Evolutionary conservation across 1,284 basidiomycete species (phyloP).

Genomic region (Ganoderma lingzhi): DNA sequence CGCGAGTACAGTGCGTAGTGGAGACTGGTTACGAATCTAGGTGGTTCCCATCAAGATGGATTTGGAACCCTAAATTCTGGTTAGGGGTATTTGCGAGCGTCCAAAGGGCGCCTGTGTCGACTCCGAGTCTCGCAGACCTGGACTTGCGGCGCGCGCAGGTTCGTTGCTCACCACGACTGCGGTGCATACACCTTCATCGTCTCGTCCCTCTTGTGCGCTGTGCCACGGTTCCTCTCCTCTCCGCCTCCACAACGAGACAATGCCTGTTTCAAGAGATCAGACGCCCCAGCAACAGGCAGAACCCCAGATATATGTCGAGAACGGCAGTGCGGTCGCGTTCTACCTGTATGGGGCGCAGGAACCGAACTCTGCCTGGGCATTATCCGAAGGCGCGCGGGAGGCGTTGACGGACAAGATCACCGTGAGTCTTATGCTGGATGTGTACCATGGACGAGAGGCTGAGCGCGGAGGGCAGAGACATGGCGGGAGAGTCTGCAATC

Average conservation of each 20-base stretch:
- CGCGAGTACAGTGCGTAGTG: no score
- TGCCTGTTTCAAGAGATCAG: not conserved
- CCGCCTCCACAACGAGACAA: not conserved
- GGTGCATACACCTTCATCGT: not conserved
- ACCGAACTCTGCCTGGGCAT: not conserved
- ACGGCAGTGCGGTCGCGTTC: constrained; percentile 24
- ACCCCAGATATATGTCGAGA: constrained; percentile 12
- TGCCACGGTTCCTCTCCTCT: not conserved
- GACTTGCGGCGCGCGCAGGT: not conserved
- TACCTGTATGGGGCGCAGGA: constrained; percentile 24
- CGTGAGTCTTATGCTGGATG: constrained; percentile 7
- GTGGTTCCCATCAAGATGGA: not conserved
- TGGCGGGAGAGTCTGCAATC: constrained; percentile 27
- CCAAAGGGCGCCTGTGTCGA: not conserved
- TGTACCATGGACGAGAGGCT: not conserved
- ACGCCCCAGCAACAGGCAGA: not conserved
- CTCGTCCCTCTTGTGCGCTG: not conserved
- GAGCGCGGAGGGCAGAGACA: constrained; percentile 21
- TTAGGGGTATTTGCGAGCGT: not conserved
- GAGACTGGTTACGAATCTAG: no score
- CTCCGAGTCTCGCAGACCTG: not conserved
- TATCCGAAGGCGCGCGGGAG: not conserved
- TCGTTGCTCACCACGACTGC: not conserved
- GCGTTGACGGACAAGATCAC: constrained; percentile 8
- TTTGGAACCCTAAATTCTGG: not conserved